A percentile compares a stretch with the other conserved stretches of the same genome.
These are phyloP conservation scores for Solanum aculeatissimum DNA, from an alignment of 305 asterid genomes.

Conservation along the genomic window DNA sequence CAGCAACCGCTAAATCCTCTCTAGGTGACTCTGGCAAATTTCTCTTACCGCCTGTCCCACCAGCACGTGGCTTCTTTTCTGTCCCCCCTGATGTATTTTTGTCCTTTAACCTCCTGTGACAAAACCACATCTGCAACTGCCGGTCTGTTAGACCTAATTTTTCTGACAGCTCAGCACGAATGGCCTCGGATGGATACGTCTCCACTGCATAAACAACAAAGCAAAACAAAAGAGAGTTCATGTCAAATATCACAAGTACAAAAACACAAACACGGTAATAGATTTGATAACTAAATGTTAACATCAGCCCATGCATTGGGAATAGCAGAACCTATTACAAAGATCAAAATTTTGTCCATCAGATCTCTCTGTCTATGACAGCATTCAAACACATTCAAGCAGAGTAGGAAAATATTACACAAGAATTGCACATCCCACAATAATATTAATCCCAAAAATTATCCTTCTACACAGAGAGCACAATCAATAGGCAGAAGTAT, in stretches of 20 bases:
- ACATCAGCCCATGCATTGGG: not conserved
- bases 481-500: not conserved
- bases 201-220: slow-evolving; percentile 48
- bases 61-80: slow-evolving; percentile 39
- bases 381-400: not conserved
- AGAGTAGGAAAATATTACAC: not conserved
- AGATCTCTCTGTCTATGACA: not conserved
- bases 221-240: not conserved
- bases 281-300: not conserved
- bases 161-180: slow-evolving; percentile 61
- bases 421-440: not conserved
- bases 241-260: not conserved
- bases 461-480: not conserved
- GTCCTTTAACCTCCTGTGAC: slow-evolving; percentile 93
- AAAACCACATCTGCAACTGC: slow-evolving; percentile 99
- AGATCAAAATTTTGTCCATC: not conserved
- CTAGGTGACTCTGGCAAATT: slow-evolving; percentile 39
- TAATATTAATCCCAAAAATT: not conserved
- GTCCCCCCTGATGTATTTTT: slow-evolving; percentile 61
- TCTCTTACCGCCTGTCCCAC: slow-evolving; percentile 36
- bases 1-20: slow-evolving; percentile 40
- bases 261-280: not conserved
- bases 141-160: slow-evolving; percentile 76
- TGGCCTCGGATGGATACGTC: slow-evolving; percentile 81
- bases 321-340: not conserved